phyloP scores from a whole-genome alignment of 345 rosid genomes.

The Camelina neglecta region DNA sequence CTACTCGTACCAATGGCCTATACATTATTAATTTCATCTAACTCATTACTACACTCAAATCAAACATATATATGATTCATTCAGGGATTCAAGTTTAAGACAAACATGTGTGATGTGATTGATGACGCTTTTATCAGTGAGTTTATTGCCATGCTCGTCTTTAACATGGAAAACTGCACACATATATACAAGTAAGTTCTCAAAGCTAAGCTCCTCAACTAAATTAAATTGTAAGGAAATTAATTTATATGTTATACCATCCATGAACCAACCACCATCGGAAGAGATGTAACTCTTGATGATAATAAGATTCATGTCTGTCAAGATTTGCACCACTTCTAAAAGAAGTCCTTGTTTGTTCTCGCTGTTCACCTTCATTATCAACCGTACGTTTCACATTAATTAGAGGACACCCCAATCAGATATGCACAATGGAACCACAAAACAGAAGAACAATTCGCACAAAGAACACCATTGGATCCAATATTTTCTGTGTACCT shows the following conservation, averaged over 20 bases:
- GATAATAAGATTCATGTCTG: slow-evolving; percentile 70
- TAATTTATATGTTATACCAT: slow-evolving; percentile 47
- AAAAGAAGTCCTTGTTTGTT: slow-evolving; percentile 80
- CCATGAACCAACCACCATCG: slow-evolving; percentile 88
- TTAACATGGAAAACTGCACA: slow-evolving; percentile 77
- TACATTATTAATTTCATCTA: slow-evolving; percentile 13
- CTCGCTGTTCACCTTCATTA: slow-evolving; percentile 61
- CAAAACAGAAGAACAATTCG: slow-evolving; percentile 1
- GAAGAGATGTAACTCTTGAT: slow-evolving; percentile 74
- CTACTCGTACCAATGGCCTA: slow-evolving; percentile 65
- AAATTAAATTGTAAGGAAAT: neutral
- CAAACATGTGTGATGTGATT: slow-evolving; percentile 65
- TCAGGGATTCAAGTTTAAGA: slow-evolving; percentile 16
- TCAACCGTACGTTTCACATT: slow-evolving; percentile 2
- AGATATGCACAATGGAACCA: slow-evolving; percentile 12
- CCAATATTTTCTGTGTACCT: slow-evolving; percentile 44
- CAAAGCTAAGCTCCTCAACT: neutral
- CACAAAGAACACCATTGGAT: neutral
- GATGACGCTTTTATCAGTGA: slow-evolving; percentile 59
- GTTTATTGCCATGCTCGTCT: slow-evolving; percentile 73
- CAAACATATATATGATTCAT: neutral
- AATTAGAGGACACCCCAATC: slow-evolving; percentile 7
- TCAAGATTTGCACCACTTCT: slow-evolving; percentile 75
- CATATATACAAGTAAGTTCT: neutral
- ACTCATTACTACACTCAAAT: neutral